Conservation (phyloP, 140 eudicot genomes). For the Stevia rebaudiana region DNA sequence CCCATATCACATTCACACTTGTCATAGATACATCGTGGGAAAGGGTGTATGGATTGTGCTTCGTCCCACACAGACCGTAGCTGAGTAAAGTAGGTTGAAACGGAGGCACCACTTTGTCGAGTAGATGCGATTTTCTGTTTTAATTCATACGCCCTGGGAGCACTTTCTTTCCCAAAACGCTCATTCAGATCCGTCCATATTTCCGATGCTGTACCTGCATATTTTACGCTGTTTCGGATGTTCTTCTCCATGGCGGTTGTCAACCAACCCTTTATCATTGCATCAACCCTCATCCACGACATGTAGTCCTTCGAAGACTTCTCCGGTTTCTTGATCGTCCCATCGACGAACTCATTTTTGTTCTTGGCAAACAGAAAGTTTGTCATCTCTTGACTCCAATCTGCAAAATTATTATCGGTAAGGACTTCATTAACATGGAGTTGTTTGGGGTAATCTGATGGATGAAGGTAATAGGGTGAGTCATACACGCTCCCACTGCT, state of each 20-base stretch:
- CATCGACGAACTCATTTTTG: background rate
- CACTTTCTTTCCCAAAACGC: background rate
- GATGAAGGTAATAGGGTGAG: constrained; percentile 8
- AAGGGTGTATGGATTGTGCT: background rate
- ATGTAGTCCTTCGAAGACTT: background rate
- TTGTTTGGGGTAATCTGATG: background rate
- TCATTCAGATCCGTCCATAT: no score
- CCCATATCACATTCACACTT: constrained; percentile 9
- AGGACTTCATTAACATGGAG: background rate
- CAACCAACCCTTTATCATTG: no score
- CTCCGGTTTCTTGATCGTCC: constrained; percentile 4
- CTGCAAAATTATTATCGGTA: background rate
- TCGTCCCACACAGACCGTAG: background rate
- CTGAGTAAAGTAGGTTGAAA: background rate
- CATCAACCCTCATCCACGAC: background rate
- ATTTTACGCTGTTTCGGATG: background rate
- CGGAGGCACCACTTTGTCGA: background rate
- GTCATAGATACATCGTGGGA: background rate
- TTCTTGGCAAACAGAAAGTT: background rate
- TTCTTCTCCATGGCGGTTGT: no score
- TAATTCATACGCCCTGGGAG: constrained; percentile 5
- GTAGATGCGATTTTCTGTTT: constrained; percentile 1
- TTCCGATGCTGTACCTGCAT: background rate
- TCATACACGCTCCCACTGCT: background rate
- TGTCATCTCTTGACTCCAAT: constrained; percentile 6